Conservation (phyloP, 2,329 filamentous ascomycete species). For the Botrytis pseudocinerea region DNA sequence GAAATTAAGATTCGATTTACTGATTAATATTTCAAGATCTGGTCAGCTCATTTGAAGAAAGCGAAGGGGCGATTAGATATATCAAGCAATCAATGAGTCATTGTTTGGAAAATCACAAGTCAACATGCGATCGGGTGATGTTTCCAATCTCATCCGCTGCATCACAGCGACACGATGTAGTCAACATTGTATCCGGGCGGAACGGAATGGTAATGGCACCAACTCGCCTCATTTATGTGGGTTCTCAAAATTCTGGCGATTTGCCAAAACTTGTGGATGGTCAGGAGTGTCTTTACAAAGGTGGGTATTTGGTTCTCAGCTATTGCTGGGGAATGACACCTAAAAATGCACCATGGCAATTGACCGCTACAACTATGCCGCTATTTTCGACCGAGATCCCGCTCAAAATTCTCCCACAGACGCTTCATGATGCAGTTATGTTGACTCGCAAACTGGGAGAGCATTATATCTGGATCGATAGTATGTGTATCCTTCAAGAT, state of each 20-base stretch:
- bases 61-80: not conserved
- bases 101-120: not conserved
- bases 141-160: not conserved
- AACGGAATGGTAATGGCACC: too few relatives aligned
- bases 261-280: not conserved
- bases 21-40: not conserved
- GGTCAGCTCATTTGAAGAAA: not conserved
- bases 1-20: not conserved
- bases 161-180: not conserved
- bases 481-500: not conserved
- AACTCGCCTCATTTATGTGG: not conserved
- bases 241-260: not conserved
- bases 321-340: conserved; percentile 3
- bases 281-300: not conserved
- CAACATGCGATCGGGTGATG: not conserved
- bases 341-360: not conserved
- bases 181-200: not conserved
- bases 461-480: not conserved
- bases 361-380: not conserved
- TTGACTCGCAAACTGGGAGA: not conserved
- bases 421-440: not conserved
- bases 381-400: not conserved
- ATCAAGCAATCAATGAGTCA: not conserved
- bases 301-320: not conserved
- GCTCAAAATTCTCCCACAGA: not conserved